Evolutionary conservation across 306 rosid genomes (phyloP), one percentile per base, ranked within the genome.

Genomic region (Lagenaria siceraria): DNA sequence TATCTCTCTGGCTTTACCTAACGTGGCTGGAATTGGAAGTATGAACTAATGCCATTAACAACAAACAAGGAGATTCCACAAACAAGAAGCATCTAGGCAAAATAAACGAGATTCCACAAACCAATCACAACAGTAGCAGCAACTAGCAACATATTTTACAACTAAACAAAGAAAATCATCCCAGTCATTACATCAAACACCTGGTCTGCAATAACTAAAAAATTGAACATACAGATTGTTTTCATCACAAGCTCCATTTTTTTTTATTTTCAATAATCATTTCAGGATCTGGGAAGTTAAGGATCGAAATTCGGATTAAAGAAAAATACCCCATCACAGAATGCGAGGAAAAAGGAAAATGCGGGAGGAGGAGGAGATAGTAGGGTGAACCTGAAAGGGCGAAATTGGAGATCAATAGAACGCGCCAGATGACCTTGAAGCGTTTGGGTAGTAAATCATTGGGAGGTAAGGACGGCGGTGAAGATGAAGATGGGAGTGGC

Each of bases 381-480:
- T 51, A 54, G 46, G 35, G 71, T 76, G 11, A 31, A 93, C 98
- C 98, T 90, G 89, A 97, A 63, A 93, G 80, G 7, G 90, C 91
- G n/a, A 93, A 83, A 81, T 93, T 93, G 60, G 89, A 86, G 84
- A 91, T 79, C 90, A 90, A 69, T 63, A 90, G 87, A 75, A 83
- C 76, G 70, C 98, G 96, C 98, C 98, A 93, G 51, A 85, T 22
- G 75, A 89, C 73, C 83, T 88, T 93, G 89, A 35, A 82, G 43
- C 97, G 90, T 74, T 78, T 87, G 83, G 82, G 78, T 21, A 59
- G 84, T 35, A 22, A 73, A 68, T 49, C 89, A 29, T 79, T 83
- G 35, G 85, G 82, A 79, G 88, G 76, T 12, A 43, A 71, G 7
- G 13, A 29, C 4, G 68, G 7, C 0, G 73, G 14, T 1, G 73